Conservation (phyloP, 2,329 filamentous ascomycete species). For the Karstenula rhodostoma region DNA sequence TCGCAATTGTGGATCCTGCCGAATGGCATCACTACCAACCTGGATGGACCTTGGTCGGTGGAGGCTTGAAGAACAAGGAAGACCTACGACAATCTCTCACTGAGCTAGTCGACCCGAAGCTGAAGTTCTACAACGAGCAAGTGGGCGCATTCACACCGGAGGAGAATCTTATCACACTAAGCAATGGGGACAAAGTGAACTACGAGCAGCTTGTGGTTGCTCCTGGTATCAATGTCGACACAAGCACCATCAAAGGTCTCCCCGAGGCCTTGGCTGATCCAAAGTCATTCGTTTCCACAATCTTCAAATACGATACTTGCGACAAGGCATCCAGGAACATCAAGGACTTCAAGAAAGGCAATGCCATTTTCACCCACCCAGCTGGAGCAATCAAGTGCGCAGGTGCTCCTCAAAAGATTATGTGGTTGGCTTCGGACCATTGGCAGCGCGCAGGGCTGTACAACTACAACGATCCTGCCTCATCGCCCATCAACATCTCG, state of each 20-base stretch:
- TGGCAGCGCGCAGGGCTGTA: constrained; percentile 49
- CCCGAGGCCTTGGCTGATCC: constrained; percentile 48
- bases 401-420: constrained; percentile 52
- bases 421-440: constrained; percentile 53
- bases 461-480: constrained; percentile 30
- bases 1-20: constrained; percentile 70
- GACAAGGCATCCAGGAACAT: constrained; percentile 48
- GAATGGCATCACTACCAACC: constrained; percentile 73
- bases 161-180: constrained; percentile 64
- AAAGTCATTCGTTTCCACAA: constrained; percentile 46
- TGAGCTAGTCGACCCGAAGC: constrained; percentile 64
- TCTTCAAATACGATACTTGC: constrained; percentile 50
- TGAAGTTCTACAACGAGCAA: constrained; percentile 66
- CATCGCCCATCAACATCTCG: constrained; percentile 46
- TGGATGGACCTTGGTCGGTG: constrained; percentile 74
- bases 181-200: constrained; percentile 62
- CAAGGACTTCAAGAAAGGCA: constrained; percentile 42
- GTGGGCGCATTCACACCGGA: constrained; percentile 63
- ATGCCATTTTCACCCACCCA: constrained; percentile 51
- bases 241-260: constrained; percentile 40
- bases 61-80: constrained; percentile 69
- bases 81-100: constrained; percentile 62
- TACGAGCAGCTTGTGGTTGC: constrained; percentile 73
- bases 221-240: constrained; percentile 53
- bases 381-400: constrained; percentile 52